A percentile compares a stretch with the other conserved stretches of the same genome.
Conservation (phyloP, 371 early-diverging fungal genomes). For the Conidiobolus coronatus region DNA sequence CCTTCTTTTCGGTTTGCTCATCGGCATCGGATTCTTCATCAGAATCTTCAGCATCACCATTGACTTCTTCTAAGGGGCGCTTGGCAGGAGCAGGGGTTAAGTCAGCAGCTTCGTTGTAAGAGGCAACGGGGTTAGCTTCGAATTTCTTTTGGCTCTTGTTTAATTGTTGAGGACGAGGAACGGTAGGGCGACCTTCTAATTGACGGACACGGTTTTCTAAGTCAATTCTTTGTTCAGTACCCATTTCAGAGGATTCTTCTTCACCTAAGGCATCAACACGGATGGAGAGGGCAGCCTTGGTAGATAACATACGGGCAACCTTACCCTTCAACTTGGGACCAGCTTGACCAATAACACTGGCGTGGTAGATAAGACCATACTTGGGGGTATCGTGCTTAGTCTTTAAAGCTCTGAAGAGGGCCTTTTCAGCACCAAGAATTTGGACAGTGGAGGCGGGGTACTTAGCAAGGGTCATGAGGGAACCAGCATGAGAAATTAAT, state of each 20-base stretch:
- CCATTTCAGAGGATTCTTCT: slow-evolving; percentile 51
- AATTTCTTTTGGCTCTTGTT: slow-evolving; percentile 47
- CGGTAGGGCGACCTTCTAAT: slow-evolving; percentile 34
- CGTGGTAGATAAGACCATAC: slow-evolving; percentile 89
- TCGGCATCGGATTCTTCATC: slow-evolving; percentile 8
- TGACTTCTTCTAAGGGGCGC: slow-evolving; percentile 9
- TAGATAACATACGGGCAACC: slow-evolving; percentile 65
- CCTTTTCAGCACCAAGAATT: slow-evolving; percentile 98
- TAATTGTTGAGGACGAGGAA: slow-evolving; percentile 22
- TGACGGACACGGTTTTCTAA: slow-evolving; percentile 68
- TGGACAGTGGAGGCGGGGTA: slow-evolving; percentile 96
- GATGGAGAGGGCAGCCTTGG: slow-evolving; percentile 79
- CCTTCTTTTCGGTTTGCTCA: slow-evolving; percentile 6
- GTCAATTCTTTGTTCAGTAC: slow-evolving; percentile 60
- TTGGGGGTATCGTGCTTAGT: slow-evolving; percentile 90
- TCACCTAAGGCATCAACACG: slow-evolving; percentile 93
- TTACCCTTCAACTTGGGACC: slow-evolving; percentile 75
- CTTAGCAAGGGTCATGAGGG: slow-evolving; percentile 90
- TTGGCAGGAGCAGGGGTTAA: slow-evolving; percentile 7
- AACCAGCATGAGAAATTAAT: slow-evolving; percentile 90
- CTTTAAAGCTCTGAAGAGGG: slow-evolving; percentile 81
- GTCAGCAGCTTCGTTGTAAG: slow-evolving; percentile 20
- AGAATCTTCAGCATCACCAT: slow-evolving; percentile 14
- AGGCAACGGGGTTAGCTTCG: slow-evolving; percentile 16
- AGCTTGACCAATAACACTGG: slow-evolving; percentile 71